A percentile compares a stretch with the other conserved stretches of the same genome.
These are phyloP conservation scores for Typha latifolia DNA, from an alignment of 176 grass and related monocot species.

Conservation along the genomic window DNA sequence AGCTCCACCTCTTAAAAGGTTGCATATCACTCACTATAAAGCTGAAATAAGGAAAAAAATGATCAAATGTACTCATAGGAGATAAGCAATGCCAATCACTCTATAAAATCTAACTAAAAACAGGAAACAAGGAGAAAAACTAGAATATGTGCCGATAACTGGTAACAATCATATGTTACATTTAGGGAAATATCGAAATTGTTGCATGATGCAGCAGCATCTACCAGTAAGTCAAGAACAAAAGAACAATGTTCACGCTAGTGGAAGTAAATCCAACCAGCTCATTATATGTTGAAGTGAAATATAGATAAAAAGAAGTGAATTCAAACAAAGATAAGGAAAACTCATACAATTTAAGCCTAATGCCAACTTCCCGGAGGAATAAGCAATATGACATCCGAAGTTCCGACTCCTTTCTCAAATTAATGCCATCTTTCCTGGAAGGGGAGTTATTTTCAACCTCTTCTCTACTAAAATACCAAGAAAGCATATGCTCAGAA, in stretches of 20 bases:
- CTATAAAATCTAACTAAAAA: too few species aligned
- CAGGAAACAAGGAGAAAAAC: too few species aligned
- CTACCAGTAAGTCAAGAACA: neutral
- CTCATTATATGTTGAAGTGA: constrained; percentile 1
- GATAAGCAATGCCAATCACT: too few species aligned
- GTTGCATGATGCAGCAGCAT: neutral
- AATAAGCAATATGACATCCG: constrained; percentile 66
- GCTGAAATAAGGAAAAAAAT: too few species aligned
- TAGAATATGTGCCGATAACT: too few species aligned
- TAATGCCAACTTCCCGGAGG: constrained; percentile 49
- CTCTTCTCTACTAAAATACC: constrained; percentile 59
- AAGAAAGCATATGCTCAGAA: constrained; percentile 29
- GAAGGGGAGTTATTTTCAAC: constrained; percentile 54
- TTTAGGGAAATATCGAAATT: neutral
- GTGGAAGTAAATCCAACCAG: neutral
- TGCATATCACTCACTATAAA: too few species aligned
- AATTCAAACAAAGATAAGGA: too few species aligned
- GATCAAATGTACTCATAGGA: too few species aligned
- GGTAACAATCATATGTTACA: too few species aligned
- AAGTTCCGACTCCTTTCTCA: constrained; percentile 44
- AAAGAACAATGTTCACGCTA: neutral
- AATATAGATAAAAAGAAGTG: neutral
- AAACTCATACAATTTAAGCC: constrained; percentile 53
- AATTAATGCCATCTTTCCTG: constrained; percentile 58
- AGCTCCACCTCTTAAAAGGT: too few species aligned